Base-by-base conservation (phyloP, 805 yeast genomes). In the Metschnikowia shivogae region DNA sequence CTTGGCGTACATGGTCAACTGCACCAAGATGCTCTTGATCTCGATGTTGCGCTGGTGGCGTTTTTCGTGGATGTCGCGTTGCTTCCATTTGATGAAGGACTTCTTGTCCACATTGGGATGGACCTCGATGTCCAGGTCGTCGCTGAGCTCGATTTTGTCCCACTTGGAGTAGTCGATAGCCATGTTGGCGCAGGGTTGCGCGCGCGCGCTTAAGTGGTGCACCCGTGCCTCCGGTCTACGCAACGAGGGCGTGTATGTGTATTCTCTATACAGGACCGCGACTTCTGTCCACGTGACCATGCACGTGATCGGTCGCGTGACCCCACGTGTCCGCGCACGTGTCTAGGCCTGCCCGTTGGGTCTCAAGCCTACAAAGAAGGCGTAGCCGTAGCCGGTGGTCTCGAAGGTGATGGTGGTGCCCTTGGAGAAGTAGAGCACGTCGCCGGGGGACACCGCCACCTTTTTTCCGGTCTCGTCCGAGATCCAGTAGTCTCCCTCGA, bases 101-200 rank as follows among this genome's bases (percentile, higher is more conserved):
- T 71, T 72, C 62, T 93, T 93, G 64, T 93, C 99, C 28, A 93
- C 99, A 61, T 93, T 93, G 48, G 98, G 99, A 62, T 93, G 99
- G 12, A 92, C 98, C 60, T 93, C 99, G 39, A 93, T 73, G 59
- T 93, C 99, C 7, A 97, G 89, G 65, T 93, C 99, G 63, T 93
- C 99, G 17, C 97, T 88, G 33, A 93, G 71, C 64, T 93, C 99
- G 47, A 93, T 80, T 62, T 89, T 88, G 66, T 93, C 99, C 98
- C 99, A 93, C 63, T 92, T 93, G 9, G 97, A 89, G 67, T 93
- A 93, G 64, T 93, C 99, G 53, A 93, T 82, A 28, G 87, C 82
- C 95, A 86, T 87, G 22, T 35, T 59, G 8, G 26, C 8, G 26
- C 8, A 22, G 8, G 8, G 26, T 22, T 22, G 26, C 8, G 8